Conservation (phyloP, 148 eudicot genomes). For the Amaranthus hypochondriacus region DNA sequence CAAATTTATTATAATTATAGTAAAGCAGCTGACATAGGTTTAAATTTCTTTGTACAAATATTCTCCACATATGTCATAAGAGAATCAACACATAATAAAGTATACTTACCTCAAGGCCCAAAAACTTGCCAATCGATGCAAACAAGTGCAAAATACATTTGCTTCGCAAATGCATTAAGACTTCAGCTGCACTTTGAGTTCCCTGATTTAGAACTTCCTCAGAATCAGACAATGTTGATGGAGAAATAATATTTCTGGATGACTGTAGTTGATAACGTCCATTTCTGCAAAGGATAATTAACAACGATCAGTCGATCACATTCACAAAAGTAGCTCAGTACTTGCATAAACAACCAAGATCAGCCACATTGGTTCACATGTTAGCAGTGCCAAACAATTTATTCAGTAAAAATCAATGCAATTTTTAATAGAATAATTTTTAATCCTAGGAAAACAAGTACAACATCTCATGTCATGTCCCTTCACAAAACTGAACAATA, state of each 20-base stretch:
- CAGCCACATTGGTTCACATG: background rate
- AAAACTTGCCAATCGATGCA: conserved; percentile 82
- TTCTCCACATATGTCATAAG: background rate
- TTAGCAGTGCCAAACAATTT: background rate
- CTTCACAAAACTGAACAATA: background rate
- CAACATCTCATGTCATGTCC: background rate
- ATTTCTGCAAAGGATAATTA: conserved; percentile 43
- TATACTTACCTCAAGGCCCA: conserved; percentile 77
- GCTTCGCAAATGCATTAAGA: conserved; percentile 69
- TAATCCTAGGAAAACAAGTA: background rate
- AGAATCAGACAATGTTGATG: conserved; percentile 59
- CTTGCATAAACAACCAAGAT: background rate
- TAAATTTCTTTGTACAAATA: background rate
- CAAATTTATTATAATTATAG: too few relatives aligned
- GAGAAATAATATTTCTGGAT: conserved; percentile 55
- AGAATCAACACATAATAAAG: background rate
- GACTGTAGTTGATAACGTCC: conserved; percentile 87
- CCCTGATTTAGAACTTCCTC: conserved; percentile 90
- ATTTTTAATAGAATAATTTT: background rate
- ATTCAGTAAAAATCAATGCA: background rate
- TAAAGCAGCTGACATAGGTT: background rate
- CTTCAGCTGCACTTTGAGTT: conserved; percentile 61
- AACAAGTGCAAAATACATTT: conserved; percentile 78
- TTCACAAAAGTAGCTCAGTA: background rate
- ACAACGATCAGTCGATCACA: background rate